These are phyloP conservation scores for Grosmannia clavigera DNA, from an alignment of 2,329 filamentous ascomycete species.

Conservation along the genomic window DNA sequence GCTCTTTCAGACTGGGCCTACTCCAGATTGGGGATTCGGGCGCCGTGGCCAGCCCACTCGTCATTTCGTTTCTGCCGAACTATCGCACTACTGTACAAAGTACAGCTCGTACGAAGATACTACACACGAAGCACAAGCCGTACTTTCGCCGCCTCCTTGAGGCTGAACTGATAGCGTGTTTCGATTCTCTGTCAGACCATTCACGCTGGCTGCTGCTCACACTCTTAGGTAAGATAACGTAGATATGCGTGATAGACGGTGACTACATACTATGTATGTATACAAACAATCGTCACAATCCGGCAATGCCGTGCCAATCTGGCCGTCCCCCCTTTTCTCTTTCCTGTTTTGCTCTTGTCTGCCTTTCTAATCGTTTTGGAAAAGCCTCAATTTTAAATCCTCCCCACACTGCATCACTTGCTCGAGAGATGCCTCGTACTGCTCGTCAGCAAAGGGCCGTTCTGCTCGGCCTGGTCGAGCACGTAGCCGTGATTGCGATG, in stretches of 20 bases:
- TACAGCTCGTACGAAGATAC: too few species aligned
- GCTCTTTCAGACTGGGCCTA: not conserved
- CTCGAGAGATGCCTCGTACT: not conserved
- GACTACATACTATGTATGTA: too few species aligned
- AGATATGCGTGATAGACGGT: not conserved
- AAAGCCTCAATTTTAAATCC: not conserved
- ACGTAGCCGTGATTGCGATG: too few species aligned
- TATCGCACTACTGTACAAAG: not conserved
- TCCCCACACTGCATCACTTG: not conserved
- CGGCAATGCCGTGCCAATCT: not conserved
- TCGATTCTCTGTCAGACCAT: too few species aligned
- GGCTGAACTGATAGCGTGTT: too few species aligned
- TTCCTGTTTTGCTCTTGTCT: not conserved
- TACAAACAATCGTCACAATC: not conserved
- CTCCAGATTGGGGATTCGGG: not conserved
- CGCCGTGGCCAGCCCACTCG: not conserved
- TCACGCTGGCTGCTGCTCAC: too few species aligned
- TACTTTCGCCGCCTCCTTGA: too few species aligned
- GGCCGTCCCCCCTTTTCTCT: not conserved
- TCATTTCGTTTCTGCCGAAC: not conserved
- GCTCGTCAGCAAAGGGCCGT: too few species aligned
- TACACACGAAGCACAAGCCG: too few species aligned
- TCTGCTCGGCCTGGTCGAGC: too few species aligned
- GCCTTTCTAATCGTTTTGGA: constrained; percentile 9
- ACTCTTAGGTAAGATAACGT: not conserved